phyloP scores from a whole-genome alignment of 805 yeast genomes.

The Kazachstania viticola region DNA sequence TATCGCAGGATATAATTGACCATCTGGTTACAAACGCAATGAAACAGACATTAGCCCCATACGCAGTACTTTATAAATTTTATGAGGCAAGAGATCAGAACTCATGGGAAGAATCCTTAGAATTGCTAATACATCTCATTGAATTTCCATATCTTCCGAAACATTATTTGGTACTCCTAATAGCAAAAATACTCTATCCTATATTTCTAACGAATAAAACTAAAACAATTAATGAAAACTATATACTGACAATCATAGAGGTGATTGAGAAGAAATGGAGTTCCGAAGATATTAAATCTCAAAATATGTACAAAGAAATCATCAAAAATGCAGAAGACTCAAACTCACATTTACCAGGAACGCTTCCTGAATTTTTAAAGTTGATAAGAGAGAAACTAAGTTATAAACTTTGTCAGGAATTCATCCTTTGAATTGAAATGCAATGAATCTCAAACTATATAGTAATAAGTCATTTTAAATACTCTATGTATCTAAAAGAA shows the following conservation, averaged over 20 bases:
- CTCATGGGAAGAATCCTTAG: constrained; percentile 15
- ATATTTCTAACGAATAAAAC: constrained; percentile 14
- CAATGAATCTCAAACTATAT: too few relatives aligned
- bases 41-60: constrained; percentile 61
- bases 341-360: constrained; percentile 8
- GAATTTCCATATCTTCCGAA: constrained; percentile 21
- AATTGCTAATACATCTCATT: constrained; percentile 14
- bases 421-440: too few relatives aligned
- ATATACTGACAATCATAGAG: constrained; percentile 15
- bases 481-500: too few relatives aligned
- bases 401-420: constrained; percentile 23
- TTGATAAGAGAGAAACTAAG: constrained; percentile 15
- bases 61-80: constrained; percentile 48
- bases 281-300: constrained; percentile 9
- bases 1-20: constrained; percentile 20
- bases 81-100: constrained; percentile 26
- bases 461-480: too few relatives aligned
- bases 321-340: constrained; percentile 2
- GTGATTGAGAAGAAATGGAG: constrained; percentile 17
- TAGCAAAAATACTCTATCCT: constrained; percentile 21
- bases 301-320: constrained; percentile 10
- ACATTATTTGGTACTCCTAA: constrained; percentile 17
- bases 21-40: constrained; percentile 41
- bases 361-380: constrained; percentile 9
- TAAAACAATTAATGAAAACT: constrained; percentile 12